These are phyloP conservation scores for Podaxis rugospora DNA, from an alignment of 768 basidiomycete species.

Conservation along the genomic window DNA sequence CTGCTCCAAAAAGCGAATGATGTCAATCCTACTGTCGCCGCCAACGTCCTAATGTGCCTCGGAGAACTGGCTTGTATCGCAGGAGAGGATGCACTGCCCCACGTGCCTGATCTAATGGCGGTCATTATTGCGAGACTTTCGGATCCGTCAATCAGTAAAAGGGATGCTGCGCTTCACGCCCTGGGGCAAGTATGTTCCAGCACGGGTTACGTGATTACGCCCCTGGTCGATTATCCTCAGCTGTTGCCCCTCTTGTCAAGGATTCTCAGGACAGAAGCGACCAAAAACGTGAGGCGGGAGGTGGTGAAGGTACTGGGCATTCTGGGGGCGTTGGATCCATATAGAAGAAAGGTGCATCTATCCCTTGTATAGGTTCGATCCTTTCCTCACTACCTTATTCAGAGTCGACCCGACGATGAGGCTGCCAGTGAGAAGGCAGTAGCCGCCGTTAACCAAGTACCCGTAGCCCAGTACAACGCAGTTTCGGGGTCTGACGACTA, in stretches of 20 bases:
- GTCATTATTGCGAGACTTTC: conserved; percentile 85
- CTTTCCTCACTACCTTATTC: not conserved
- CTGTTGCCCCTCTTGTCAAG: conserved; percentile 81
- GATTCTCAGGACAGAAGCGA: conserved; percentile 80
- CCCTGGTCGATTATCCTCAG: conserved; percentile 87
- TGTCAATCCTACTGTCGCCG: conserved; percentile 79
- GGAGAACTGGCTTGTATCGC: conserved; percentile 92
- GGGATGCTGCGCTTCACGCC: conserved; percentile 91
- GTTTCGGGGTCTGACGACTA: conserved; percentile 83
- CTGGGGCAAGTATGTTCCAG: conserved; percentile 95
- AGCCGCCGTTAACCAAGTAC: conserved; percentile 64
- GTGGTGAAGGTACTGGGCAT: conserved; percentile 95
- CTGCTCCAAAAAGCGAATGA: conserved; percentile 89
- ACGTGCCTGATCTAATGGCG: conserved; percentile 85
- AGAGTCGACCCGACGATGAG: conserved; percentile 52
- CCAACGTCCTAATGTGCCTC: conserved; percentile 89
- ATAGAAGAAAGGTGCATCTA: conserved; percentile 74
- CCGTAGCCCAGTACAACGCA: conserved; percentile 56
- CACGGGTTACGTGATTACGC: conserved; percentile 91
- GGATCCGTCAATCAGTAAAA: conserved; percentile 85
- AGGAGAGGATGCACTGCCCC: conserved; percentile 83
- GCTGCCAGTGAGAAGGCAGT: conserved; percentile 53
- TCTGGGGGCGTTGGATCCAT: conserved; percentile 94
- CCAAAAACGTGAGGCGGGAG: conserved; percentile 70
- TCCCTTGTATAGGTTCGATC: not conserved